Conservation (phyloP, 2,329 filamentous ascomycete genomes). For the Venturia aucupariae region DNA sequence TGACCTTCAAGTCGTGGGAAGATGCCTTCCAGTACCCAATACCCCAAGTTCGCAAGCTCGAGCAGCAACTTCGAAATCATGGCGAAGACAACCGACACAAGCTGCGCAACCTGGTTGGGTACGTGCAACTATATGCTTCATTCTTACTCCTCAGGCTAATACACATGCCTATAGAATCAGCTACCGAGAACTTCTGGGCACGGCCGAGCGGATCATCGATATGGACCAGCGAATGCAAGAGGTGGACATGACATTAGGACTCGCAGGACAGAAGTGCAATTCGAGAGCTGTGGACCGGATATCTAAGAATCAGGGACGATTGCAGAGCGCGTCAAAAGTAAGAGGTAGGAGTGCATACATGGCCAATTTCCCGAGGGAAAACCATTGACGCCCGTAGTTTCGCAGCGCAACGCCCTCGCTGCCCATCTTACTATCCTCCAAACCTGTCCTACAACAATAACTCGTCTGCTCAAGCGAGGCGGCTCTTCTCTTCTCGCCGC, state of each 20-base stretch:
- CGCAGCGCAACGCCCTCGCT: slow-evolving; percentile 32
- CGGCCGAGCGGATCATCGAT: slow-evolving; percentile 84
- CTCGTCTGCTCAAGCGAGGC: slow-evolving; percentile 39
- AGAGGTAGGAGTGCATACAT: not conserved
- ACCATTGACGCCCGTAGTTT: slow-evolving; percentile 11
- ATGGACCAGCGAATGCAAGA: slow-evolving; percentile 73
- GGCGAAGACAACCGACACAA: slow-evolving; percentile 56
- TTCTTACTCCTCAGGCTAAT: slow-evolving; percentile 1
- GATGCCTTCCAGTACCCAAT: slow-evolving; percentile 60
- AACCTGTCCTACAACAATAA: slow-evolving; percentile 44
- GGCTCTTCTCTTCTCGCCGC: slow-evolving; percentile 48
- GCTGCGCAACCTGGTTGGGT: slow-evolving; percentile 58
- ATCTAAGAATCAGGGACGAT: slow-evolving; percentile 45
- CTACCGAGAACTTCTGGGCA: slow-evolving; percentile 84
- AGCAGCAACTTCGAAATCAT: slow-evolving; percentile 54
- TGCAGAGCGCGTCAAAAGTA: slow-evolving; percentile 28
- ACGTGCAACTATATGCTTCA: slow-evolving; percentile 20
- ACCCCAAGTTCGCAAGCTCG: slow-evolving; percentile 52
- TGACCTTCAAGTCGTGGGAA: slow-evolving; percentile 51
- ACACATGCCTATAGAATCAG: slow-evolving; percentile 38
- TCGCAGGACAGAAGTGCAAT: slow-evolving; percentile 70
- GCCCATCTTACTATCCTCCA: slow-evolving; percentile 51
- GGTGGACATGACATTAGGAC: slow-evolving; percentile 61
- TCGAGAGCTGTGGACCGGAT: slow-evolving; percentile 60
- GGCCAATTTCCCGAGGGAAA: not conserved